Evolutionary conservation across 257 asterid species (phyloP).

Genomic region (Nicotiana sylvestris): DNA sequence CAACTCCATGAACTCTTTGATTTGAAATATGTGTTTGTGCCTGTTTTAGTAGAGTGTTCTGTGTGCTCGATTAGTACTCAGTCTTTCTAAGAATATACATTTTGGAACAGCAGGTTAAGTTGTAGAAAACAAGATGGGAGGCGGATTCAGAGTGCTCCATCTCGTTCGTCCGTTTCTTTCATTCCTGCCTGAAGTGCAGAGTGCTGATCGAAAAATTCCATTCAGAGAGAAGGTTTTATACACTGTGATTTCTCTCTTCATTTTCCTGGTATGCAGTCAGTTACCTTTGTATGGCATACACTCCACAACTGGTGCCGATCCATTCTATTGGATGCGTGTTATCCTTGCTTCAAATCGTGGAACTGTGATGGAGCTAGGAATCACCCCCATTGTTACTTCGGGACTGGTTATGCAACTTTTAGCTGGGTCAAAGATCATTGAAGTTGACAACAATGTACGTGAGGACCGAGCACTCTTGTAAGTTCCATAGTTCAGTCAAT

Average conservation of each 20-base stretch:
- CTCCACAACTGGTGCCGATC: conserved; percentile 89
- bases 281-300: conserved; percentile 82
- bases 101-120: conserved; percentile 28
- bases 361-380: conserved; percentile 87
- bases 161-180: conserved; percentile 80
- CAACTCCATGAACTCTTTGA: too few relatives aligned
- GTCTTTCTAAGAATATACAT: neutral
- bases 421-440: conserved; percentile 80
- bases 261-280: conserved; percentile 83
- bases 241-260: conserved; percentile 73
- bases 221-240: conserved; percentile 84
- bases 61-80: neutral
- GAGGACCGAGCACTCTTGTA: conserved; percentile 85
- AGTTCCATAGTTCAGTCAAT: conserved; percentile 22
- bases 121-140: conserved; percentile 54
- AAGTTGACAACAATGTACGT: conserved; percentile 78
- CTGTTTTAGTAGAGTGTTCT: neutral
- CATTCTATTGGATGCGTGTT: conserved; percentile 91
- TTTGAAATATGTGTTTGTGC: neutral
- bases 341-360: conserved; percentile 89
- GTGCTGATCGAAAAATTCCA: conserved; percentile 76
- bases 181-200: conserved; percentile 79
- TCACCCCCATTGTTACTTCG: conserved; percentile 82
- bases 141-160: conserved; percentile 83
- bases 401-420: conserved; percentile 82